Evolutionary conservation across 1,284 basidiomycete species (phyloP).

Genomic region (Leccinum pachyderme): DNA sequence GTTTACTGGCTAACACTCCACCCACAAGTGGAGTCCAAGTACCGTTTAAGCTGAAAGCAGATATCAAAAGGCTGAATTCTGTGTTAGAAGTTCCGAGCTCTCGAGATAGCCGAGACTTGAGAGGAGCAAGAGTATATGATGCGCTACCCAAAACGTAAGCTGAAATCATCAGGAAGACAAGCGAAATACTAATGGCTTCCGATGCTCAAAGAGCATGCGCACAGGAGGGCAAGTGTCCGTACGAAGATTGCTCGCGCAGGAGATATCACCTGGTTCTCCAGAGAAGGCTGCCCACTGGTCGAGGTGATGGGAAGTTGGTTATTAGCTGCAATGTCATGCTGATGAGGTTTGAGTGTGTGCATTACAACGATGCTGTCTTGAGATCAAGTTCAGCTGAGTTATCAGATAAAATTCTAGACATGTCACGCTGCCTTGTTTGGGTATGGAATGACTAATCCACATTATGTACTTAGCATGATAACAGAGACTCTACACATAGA

Average conservation of each 20-base stretch:
- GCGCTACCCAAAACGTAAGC: conserved; percentile 43
- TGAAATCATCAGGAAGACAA: background rate
- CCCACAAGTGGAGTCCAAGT: conserved; percentile 81
- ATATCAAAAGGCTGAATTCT: conserved; percentile 73
- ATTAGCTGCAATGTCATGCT: background rate
- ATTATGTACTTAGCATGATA: conserved; percentile 1
- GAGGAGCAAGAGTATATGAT: conserved; percentile 68
- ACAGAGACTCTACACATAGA: conserved; percentile 27
- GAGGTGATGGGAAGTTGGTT: conserved; percentile 1
- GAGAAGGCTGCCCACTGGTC: background rate
- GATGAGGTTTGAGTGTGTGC: background rate
- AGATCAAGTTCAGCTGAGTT: conserved; percentile 11
- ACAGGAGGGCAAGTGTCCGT: conserved; percentile 61
- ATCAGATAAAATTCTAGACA: conserved; percentile 27
- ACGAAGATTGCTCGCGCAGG: conserved; percentile 45
- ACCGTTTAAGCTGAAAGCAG: conserved; percentile 72
- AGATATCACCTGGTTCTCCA: conserved; percentile 13
- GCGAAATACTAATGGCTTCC: conserved; percentile 70
- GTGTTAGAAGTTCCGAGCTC: conserved; percentile 76
- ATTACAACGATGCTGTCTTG: background rate
- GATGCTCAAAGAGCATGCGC: conserved; percentile 71
- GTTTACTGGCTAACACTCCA: conserved; percentile 61
- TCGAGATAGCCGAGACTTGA: conserved; percentile 68
- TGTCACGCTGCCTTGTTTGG: background rate
- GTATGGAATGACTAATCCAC: conserved; percentile 17